phyloP scores from a whole-genome alignment of 2,329 filamentous ascomycete species.

The Pestalotiopsis sp. region DNA sequence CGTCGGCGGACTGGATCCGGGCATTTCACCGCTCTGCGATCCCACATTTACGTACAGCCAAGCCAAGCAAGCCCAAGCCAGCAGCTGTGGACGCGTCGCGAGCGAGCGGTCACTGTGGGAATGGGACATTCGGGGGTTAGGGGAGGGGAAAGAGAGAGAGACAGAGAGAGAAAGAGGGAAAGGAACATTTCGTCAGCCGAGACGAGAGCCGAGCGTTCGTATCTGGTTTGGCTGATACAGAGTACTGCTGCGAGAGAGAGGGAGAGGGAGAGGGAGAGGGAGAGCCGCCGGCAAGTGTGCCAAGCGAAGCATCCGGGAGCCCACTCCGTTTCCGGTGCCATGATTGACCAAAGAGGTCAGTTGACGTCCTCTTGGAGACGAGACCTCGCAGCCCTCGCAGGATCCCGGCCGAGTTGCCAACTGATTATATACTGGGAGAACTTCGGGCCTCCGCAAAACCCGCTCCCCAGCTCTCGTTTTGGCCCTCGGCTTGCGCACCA shows the following conservation, averaged over 20 bases:
- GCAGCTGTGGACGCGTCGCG: neutral
- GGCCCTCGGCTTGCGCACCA: conserved; percentile 2
- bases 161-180: too few relatives aligned
- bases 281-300: too few relatives aligned
- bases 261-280: neutral
- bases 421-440: neutral
- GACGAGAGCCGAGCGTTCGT: neutral
- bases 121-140: neutral
- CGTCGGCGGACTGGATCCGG: neutral
- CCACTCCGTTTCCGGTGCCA: neutral
- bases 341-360: neutral
- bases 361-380: neutral
- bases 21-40: neutral
- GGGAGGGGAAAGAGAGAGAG: neutral
- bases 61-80: neutral
- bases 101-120: neutral
- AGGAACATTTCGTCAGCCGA: neutral
- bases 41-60: neutral
- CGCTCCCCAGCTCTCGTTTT: neutral
- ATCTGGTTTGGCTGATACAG: neutral
- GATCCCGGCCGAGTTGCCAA: neutral
- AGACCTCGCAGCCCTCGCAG: neutral
- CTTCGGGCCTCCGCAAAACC: neutral
- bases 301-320: too few relatives aligned
- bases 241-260: neutral